phyloP scores from a whole-genome alignment of 2,329 filamentous ascomycete species.

The Fusarium sp. region DNA sequence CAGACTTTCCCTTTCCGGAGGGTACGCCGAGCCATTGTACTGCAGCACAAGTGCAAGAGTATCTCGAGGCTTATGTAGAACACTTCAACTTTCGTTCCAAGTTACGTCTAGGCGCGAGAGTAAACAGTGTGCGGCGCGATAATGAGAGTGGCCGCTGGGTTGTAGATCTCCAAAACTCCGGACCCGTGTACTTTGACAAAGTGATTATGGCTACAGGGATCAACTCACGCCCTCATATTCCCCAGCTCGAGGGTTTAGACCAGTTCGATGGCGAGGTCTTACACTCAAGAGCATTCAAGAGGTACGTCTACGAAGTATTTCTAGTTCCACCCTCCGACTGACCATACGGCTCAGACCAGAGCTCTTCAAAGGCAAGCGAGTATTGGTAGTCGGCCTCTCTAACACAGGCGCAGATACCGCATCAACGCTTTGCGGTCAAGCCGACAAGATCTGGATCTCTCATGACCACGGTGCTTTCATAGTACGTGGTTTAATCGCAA shows the following conservation, averaged over 20 bases:
- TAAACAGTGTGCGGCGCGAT: constrained; percentile 41
- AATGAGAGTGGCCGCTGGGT: constrained; percentile 44
- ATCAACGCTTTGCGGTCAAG: constrained; percentile 51
- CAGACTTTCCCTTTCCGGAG: constrained; percentile 52
- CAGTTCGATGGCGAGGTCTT: constrained; percentile 55
- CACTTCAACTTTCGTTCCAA: constrained; percentile 49
- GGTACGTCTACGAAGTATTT: constrained; percentile 30
- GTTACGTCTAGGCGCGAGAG: constrained; percentile 45
- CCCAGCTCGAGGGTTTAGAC: constrained; percentile 52
- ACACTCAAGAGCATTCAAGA: constrained; percentile 55
- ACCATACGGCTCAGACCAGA: constrained; percentile 31
- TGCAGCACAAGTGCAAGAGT: constrained; percentile 47
- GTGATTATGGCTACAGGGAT: constrained; percentile 53
- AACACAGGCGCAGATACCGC: constrained; percentile 52
- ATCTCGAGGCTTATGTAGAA: constrained; percentile 51
- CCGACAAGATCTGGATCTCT: constrained; percentile 57
- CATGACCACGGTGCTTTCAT: constrained; percentile 56
- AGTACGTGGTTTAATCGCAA: constrained; percentile 40
- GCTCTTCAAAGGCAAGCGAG: constrained; percentile 55
- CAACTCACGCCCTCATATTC: constrained; percentile 53
- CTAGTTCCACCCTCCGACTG: fast-evolving
- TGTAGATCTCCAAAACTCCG: constrained; percentile 45
- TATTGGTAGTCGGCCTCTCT: constrained; percentile 59
- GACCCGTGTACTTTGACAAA: constrained; percentile 52
- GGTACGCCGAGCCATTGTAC: constrained; percentile 45